Evolutionary conservation across 306 rosid genomes (phyloP), one percentile per base, ranked within the genome.

Genomic region (Casuarina glauca): DNA sequence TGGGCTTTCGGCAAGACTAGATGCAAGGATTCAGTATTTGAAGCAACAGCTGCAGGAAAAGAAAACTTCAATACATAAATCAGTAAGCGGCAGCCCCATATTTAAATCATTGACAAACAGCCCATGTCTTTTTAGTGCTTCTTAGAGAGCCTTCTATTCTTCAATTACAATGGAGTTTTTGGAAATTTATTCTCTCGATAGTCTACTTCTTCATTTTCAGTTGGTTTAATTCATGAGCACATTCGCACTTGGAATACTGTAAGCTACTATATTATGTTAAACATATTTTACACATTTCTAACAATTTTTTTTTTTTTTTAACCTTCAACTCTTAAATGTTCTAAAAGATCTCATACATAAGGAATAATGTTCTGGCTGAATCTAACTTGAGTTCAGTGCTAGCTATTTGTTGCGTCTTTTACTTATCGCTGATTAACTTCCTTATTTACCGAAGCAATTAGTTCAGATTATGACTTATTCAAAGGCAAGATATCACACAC

Each of bases 1-100:
- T 20, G 83, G 86, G 42, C 36, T 83, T 36, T 78, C 86, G 0
- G 86, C 83, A 0, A 52, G 86, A 66, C 80, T 83, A 41, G 86
- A 79, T 38, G 86, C 86, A n/a, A 74, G 77, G 50, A 61, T 82
- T 35, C 57, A 26, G 3, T 9, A 35, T 70, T 26, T 78, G 55
- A 79, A 46, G 57, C 66, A 72, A 15, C 46, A 71, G 9, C 74
- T 83, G 74, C 73, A 78, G 43, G 79, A 66, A 12, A 78, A 74
- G 79, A 42, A 60, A 41, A 38, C 38, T 45, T 60, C 46, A 72
- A 52, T 81, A 63, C 72, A 72, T 76, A 76, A 55, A 64, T 70
- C 77, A 45, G 44, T 76, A 51, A 60, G 6, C 3, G 26, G 66
- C 5, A 78, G 77, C 62, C 82, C 82, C 5, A 49, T 72, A 48